These are phyloP conservation scores for Yamadazyma dendronema DNA, from an alignment of 1,139 yeast genomes.

Conservation along the genomic window DNA sequence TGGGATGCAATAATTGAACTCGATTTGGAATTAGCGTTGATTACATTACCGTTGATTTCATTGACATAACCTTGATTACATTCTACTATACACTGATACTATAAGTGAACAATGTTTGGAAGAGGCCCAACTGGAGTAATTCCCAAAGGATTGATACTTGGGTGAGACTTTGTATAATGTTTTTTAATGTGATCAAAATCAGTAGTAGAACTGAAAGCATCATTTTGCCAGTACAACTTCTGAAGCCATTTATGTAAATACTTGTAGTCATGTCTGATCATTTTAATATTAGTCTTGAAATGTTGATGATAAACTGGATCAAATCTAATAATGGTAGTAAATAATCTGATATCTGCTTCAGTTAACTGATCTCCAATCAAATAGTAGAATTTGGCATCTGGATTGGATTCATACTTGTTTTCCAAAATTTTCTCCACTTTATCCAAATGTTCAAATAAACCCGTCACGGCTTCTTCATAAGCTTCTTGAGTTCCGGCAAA, in stretches of 20 bases:
- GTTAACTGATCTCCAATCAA: conserved; percentile 69
- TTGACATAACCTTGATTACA: no score
- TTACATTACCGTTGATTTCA: no score
- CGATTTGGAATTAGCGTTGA: no score
- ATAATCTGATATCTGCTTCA: conserved; percentile 87
- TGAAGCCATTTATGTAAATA: conserved; percentile 75
- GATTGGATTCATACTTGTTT: conserved; percentile 25
- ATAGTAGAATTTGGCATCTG: conserved; percentile 37
- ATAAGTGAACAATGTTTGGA: conserved; percentile 55
- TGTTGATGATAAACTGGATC: conserved; percentile 93
- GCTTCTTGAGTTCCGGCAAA: conserved; percentile 84
- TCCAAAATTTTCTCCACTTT: conserved; percentile 66
- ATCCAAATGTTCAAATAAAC: conserved; percentile 70
- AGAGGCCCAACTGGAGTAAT: conserved; percentile 90
- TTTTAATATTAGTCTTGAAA: conserved; percentile 86
- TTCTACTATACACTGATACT: no score
- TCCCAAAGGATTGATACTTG: conserved; percentile 73
- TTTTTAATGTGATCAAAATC: conserved; percentile 85
- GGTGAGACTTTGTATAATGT: conserved; percentile 85
- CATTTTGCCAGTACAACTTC: conserved; percentile 80
- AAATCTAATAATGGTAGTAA: conserved; percentile 73
- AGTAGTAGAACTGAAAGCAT: conserved; percentile 76
- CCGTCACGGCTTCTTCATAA: conserved; percentile 68
- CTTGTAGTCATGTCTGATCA: conserved; percentile 82
- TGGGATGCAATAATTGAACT: no score